These are phyloP conservation scores for Ophiostoma montium DNA, from an alignment of 2,329 filamentous ascomycete species.

Conservation along the genomic window DNA sequence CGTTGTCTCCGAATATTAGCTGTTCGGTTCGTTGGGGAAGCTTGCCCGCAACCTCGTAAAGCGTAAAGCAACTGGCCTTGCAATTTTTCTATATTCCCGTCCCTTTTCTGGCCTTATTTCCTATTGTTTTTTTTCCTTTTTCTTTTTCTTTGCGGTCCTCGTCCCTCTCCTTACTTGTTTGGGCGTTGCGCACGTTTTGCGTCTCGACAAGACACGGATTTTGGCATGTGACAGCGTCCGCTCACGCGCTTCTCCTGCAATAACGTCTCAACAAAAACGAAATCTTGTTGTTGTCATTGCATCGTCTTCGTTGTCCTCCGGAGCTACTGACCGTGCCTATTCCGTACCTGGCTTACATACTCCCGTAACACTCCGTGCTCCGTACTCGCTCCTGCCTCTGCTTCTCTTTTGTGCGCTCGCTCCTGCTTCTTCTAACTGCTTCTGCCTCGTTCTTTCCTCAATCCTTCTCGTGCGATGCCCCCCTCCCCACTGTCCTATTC, in stretches of 20 bases:
- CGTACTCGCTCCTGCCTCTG: background rate
- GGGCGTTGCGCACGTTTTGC: background rate
- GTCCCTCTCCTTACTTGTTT: background rate
- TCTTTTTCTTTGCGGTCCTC: background rate
- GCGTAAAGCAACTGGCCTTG: too few species aligned
- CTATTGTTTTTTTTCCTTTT: background rate
- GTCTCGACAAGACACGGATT: background rate
- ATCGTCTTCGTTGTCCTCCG: background rate
- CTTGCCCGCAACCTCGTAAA: constrained; percentile 4
- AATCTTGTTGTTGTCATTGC: background rate
- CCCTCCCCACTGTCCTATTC: background rate
- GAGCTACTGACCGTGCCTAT: background rate
- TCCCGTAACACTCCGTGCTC: background rate
- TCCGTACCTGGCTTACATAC: background rate
- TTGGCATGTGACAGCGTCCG: constrained; percentile 12
- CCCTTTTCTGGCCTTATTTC: background rate
- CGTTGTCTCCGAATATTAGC: constrained; percentile 4
- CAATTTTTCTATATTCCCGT: constrained; percentile 4
- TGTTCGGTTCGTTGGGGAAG: constrained; percentile 7
- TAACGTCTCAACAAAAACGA: constrained; percentile 10
- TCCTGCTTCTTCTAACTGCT: background rate
- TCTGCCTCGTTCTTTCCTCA: background rate
- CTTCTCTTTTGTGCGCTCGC: background rate
- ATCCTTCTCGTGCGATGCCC: background rate
- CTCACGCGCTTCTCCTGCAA: constrained; percentile 1